Evolutionary conservation across 2,329 filamentous ascomycete genomes (phyloP).

Genomic region (Stagonosporopsis vannaccii): DNA sequence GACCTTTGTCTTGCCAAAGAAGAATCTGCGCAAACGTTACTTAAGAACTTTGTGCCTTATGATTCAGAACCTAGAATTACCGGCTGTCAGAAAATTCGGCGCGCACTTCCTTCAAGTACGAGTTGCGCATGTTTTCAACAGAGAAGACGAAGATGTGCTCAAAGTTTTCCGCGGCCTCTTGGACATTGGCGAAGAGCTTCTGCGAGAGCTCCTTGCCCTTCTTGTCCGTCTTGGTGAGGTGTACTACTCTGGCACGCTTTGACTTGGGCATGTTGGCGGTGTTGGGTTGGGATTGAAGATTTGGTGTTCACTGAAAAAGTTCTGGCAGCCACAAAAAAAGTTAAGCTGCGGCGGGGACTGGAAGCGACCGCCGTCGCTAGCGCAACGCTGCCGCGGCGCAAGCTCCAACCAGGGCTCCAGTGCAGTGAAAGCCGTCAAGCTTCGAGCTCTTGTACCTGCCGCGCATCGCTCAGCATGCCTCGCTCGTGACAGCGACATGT

Average conservation of each 20-base stretch:
- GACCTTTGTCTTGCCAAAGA: conserved; percentile 99
- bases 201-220: conserved; percentile 92
- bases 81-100: conserved; percentile 83
- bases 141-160: conserved; percentile 92
- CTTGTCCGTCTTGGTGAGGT: conserved; percentile 90
- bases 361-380: conserved; percentile 41
- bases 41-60: conserved; percentile 22
- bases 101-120: conserved; percentile 89
- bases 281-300: conserved; percentile 17
- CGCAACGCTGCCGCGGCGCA: conserved; percentile 14
- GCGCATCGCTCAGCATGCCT: conserved; percentile 29
- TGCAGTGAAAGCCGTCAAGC: conserved; percentile 11
- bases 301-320: conserved; percentile 34
- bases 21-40: conserved; percentile 67
- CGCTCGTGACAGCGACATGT: conserved; percentile 65
- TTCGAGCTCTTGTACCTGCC: conserved; percentile 3
- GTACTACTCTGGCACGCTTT: conserved; percentile 86
- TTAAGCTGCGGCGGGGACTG: conserved; percentile 39
- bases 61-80: conserved; percentile 57
- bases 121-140: conserved; percentile 98
- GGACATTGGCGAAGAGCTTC: conserved; percentile 86
- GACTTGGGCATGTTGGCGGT: conserved; percentile 85
- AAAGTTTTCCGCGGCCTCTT: conserved; percentile 83
- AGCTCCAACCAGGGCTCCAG: neutral
- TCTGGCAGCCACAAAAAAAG: conserved; percentile 35